phyloP scores from a whole-genome alignment of 345 rosid species.

The Crucihimalaya himalaica region DNA sequence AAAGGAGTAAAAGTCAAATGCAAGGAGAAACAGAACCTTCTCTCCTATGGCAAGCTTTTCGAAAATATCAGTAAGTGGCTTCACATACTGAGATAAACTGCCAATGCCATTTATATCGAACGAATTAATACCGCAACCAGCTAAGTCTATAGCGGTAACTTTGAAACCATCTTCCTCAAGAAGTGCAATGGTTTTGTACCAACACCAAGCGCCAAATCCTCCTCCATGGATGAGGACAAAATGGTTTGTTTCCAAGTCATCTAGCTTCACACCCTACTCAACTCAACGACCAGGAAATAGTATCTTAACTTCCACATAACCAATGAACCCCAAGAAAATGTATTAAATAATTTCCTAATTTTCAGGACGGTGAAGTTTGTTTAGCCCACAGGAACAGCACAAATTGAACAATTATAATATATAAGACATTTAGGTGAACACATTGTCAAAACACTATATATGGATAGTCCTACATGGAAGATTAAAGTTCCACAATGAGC shows the following conservation, averaged over 20 bases:
- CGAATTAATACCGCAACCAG: conserved; percentile 91
- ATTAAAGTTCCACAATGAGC: too few species aligned
- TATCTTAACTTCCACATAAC: background rate
- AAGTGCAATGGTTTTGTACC: conserved; percentile 95
- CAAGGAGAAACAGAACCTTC: conserved; percentile 54
- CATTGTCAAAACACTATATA: background rate
- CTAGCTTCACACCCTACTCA: conserved; percentile 67
- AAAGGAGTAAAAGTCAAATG: conserved; percentile 13
- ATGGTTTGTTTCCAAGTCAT: conserved; percentile 80
- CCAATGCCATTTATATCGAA: conserved; percentile 64
- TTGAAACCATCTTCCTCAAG: conserved; percentile 85
- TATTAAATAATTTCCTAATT: background rate
- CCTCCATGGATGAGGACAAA: conserved; percentile 95
- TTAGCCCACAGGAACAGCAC: background rate
- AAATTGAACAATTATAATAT: background rate
- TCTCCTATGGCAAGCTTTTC: conserved; percentile 69
- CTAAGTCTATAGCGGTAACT: conserved; percentile 88
- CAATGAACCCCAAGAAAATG: background rate
- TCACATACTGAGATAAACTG: conserved; percentile 78
- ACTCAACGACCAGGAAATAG: conserved; percentile 17
- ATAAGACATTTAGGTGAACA: background rate
- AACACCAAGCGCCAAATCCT: conserved; percentile 99
- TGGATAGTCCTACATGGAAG: too few species aligned
- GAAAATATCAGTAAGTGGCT: conserved; percentile 79
- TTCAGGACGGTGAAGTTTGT: background rate